A percentile compares a stretch with the other conserved stretches of the same genome.
phyloP scores from a whole-genome alignment of 192 early-diverging fungal species.

The Dispira simplex region DNA sequence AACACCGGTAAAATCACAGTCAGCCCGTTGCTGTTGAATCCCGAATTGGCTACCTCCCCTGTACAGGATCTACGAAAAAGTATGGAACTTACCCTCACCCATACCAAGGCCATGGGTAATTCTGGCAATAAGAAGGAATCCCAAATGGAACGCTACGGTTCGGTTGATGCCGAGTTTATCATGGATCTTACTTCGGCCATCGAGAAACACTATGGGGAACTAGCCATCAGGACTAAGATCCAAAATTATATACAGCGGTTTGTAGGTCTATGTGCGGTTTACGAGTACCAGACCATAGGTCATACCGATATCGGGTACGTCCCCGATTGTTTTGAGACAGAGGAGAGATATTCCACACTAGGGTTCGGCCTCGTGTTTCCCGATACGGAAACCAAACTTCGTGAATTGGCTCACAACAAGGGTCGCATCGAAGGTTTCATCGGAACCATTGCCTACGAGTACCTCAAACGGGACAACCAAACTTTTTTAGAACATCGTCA shows the following conservation, averaged over 20 bases:
- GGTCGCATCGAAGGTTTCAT: conserved; percentile 82
- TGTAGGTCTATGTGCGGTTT: conserved; percentile 58
- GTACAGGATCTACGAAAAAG: background rate
- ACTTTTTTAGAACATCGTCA: conserved; percentile 33
- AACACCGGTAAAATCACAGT: conserved; percentile 88
- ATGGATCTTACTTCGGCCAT: conserved; percentile 56
- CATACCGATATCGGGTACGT: conserved; percentile 40
- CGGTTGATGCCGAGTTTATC: conserved; percentile 26
- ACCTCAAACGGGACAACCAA: conserved; percentile 43
- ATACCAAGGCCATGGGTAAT: background rate
- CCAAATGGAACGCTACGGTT: conserved; percentile 3
- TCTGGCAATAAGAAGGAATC: conserved; percentile 9
- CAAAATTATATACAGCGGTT: conserved; percentile 77
- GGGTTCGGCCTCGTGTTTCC: conserved; percentile 57
- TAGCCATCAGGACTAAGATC: conserved; percentile 72
- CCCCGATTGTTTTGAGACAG: conserved; percentile 15
- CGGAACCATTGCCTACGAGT: conserved; percentile 55
- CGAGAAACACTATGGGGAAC: conserved; percentile 72
- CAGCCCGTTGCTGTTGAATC: conserved; percentile 41
- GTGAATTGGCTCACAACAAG: conserved; percentile 57
- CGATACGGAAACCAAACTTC: conserved; percentile 42
- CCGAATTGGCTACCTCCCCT: background rate
- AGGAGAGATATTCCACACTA: conserved; percentile 30
- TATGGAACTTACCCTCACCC: conserved; percentile 4
- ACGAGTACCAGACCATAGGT: conserved; percentile 52